Conservation (phyloP, 176 grass and related monocot genomes). For the Metroxylon sagu region DNA sequence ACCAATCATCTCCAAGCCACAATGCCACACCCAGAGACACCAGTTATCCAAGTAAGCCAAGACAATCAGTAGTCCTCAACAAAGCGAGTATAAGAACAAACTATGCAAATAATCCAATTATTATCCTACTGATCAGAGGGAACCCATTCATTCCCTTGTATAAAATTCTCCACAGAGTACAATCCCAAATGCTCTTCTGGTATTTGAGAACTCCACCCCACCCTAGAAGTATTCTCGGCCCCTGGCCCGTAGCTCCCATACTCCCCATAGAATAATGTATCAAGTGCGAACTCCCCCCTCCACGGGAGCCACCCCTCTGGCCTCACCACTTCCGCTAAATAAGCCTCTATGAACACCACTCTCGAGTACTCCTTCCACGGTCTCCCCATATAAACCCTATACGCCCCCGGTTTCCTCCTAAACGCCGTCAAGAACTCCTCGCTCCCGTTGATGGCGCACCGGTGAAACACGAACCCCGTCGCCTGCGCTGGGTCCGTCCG, state of each 20-base stretch:
- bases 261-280: slow-evolving; percentile 66
- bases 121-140: slow-evolving; percentile 2
- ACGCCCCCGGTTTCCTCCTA: slow-evolving; percentile 29
- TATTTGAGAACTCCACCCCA: slow-evolving; percentile 57
- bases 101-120: no score
- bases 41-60: no score
- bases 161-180: slow-evolving; percentile 75
- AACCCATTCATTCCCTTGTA: slow-evolving; percentile 74
- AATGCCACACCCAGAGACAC: no score
- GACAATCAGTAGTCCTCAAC: no score
- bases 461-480: slow-evolving; percentile 65
- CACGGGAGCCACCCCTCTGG: slow-evolving; percentile 77
- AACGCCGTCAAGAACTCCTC: slow-evolving; percentile 40
- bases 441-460: slow-evolving; percentile 48
- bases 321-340: slow-evolving; percentile 34
- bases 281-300: slow-evolving; percentile 52
- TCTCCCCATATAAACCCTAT: slow-evolving; percentile 64
- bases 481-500: slow-evolving; percentile 70
- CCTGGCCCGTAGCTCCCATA: slow-evolving; percentile 59
- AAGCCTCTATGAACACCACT: slow-evolving; percentile 36
- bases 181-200: slow-evolving; percentile 29
- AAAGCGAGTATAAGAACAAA: no score
- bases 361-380: slow-evolving; percentile 87
- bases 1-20: no score
- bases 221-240: slow-evolving; percentile 47